A percentile compares a stretch with the other conserved stretches of the same genome.
Conservation (phyloP, 75 land plant species). For the Isoetes taiwanensis region DNA sequence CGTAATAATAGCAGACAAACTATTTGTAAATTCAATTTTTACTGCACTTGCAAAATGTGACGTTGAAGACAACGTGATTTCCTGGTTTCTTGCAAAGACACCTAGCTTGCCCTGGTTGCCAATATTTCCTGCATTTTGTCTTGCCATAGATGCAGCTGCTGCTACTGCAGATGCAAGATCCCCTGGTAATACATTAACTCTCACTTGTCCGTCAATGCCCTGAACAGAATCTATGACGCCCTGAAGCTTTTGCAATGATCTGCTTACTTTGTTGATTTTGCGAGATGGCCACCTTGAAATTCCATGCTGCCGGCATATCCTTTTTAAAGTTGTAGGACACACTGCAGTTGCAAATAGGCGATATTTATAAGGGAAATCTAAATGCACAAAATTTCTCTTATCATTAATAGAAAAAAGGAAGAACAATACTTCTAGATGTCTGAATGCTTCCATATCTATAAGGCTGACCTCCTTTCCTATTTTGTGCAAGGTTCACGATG, state of each 20-base stretch:
- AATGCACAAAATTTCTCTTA: neutral
- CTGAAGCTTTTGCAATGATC: neutral
- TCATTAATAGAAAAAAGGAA: neutral
- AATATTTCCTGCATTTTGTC: neutral
- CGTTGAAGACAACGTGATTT: neutral
- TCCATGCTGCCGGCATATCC: constrained; percentile 3
- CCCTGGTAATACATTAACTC: neutral
- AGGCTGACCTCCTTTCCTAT: neutral
- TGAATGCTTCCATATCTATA: neutral
- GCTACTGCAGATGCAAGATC: neutral
- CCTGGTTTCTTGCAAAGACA: too few species aligned
- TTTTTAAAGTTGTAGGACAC: constrained; percentile 1
- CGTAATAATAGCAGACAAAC: too few species aligned
- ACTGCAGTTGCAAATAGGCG: constrained; percentile 4
- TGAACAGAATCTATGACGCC: constrained; percentile 5
- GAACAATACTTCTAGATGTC: neutral
- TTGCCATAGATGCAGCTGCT: too few species aligned
- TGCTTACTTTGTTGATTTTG: constrained; percentile 5
- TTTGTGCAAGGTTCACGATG: neutral
- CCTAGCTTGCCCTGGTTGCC: too few species aligned
- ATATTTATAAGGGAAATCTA: neutral
- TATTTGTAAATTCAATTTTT: neutral
- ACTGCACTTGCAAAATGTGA: neutral
- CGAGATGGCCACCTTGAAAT: constrained; percentile 1
- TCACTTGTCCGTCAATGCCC: neutral